Evolutionary conservation across 176 grass and related monocot species (phyloP), one percentile per base, ranked within the genome.

Genomic region (Aegilops umbellulata): DNA sequence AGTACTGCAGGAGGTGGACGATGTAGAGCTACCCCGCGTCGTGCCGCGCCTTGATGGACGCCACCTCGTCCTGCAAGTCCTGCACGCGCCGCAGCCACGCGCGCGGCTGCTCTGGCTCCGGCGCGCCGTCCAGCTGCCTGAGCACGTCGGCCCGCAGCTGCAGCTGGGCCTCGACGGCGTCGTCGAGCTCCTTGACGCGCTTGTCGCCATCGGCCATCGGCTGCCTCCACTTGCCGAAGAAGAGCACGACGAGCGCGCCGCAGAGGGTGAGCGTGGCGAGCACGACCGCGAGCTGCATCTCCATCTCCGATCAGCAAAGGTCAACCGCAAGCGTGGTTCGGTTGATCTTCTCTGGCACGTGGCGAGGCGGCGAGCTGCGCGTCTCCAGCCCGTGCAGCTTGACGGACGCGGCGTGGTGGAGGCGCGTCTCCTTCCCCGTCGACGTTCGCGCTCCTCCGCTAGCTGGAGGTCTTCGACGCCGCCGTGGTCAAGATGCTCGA

Each of bases 201-300:
- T 57, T 83, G 81, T 91, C 85, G n/a, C 68, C 77, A 29, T 68
- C 35, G 16, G 76, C 89, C 47, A 87, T 76, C 81, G 85, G 89
- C 81, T 84, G 89, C 85, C 84, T 87, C 89, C 89, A 87, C 89
- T 91, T 91, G 67, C 85, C 80, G 10, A 91, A 35, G 6, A 35
- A 35, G 5, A 35, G 80, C 80, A 84, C 67, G 34, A 35, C 34
- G 34, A 35, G 34, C 34, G 34, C 34, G 34, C 34, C 34, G 6
- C 1, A 6, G 6, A 35, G 34, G 34, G 34, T 0, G 34, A 34
- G 34, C 34, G 6, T 34, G 34, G 34, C 34, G 34, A 35, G 34
- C 34, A 35, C 6, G 34, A 35, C 34, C 34, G 7, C 6, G 6
- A 6, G 34, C 1, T 35, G 34, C 6, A 35, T 35, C 34, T 7